These are phyloP conservation scores for Oryza australiensis DNA, from an alignment of 176 grass and related monocot genomes.

Conservation along the genomic window DNA sequence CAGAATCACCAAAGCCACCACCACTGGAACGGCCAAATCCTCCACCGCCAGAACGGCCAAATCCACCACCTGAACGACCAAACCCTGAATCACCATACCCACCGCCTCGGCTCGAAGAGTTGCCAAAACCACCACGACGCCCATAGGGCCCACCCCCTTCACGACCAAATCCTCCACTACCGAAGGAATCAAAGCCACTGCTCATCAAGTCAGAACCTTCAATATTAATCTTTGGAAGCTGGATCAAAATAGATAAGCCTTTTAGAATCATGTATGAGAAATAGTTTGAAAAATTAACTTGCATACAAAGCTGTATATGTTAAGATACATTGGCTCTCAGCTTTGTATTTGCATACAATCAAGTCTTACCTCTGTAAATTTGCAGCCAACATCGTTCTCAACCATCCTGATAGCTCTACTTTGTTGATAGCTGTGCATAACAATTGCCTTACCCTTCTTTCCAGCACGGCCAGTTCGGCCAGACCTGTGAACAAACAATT, in stretches of 20 bases:
- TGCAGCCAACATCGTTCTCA: slow-evolving; percentile 76
- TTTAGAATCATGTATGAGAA: slow-evolving; percentile 27
- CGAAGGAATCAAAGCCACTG: slow-evolving; percentile 60
- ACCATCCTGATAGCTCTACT: slow-evolving; percentile 59
- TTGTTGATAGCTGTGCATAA: slow-evolving; percentile 64
- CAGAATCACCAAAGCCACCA: slow-evolving; percentile 43
- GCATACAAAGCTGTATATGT: not conserved
- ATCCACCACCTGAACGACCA: slow-evolving; percentile 38
- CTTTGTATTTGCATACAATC: not conserved
- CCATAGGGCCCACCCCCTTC: slow-evolving; percentile 33
- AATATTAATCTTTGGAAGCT: slow-evolving; percentile 84
- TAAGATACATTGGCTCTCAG: not conserved
- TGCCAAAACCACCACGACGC: slow-evolving; percentile 37
- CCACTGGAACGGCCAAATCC: slow-evolving; percentile 36
- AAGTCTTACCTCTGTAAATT: slow-evolving; percentile 67
- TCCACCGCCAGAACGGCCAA: slow-evolving; percentile 25
- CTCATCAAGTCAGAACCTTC: slow-evolving; percentile 68
- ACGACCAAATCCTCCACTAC: slow-evolving; percentile 43
- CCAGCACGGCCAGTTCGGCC: slow-evolving; percentile 97
- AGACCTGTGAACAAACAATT: slow-evolving; percentile 94
- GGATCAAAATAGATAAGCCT: not conserved
- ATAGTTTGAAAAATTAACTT: not conserved
- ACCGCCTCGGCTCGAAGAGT: slow-evolving; percentile 22
- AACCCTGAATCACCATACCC: slow-evolving; percentile 44
- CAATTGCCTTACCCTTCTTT: slow-evolving; percentile 87